phyloP scores from a whole-genome alignment of 164 flowering plant genomes.

The Vitis amurensis region DNA sequence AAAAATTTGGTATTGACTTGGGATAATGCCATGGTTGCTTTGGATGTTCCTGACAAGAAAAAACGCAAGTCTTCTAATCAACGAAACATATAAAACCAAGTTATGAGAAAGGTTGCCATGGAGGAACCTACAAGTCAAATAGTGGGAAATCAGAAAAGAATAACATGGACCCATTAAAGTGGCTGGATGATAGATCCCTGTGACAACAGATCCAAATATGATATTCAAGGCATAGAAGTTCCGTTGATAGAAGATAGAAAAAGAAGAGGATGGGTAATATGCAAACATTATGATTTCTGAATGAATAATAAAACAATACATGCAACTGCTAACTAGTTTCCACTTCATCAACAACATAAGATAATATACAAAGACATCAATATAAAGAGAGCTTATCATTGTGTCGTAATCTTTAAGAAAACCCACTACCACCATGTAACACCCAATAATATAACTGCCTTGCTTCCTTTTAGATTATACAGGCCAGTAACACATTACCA shows the following conservation, averaged over 20 bases:
- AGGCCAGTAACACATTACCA: constrained; percentile 64
- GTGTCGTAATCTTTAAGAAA: too few relatives aligned
- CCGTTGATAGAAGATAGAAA: too few relatives aligned
- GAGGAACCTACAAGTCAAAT: constrained; percentile 54
- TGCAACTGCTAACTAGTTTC: too few relatives aligned
- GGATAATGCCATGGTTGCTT: constrained; percentile 70
- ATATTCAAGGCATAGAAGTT: too few relatives aligned
- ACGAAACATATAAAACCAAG: not conserved
- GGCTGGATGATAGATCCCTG: too few relatives aligned
- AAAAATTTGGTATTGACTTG: constrained; percentile 53
- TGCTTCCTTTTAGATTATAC: constrained; percentile 27
- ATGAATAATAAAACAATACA: too few relatives aligned
- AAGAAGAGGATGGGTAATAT: too few relatives aligned
- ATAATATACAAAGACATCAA: not conserved
- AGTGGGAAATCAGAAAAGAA: constrained; percentile 66
- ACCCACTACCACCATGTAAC: too few relatives aligned
- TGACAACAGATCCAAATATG: too few relatives aligned
- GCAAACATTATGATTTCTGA: too few relatives aligned
- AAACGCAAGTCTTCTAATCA: not conserved
- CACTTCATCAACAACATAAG: too few relatives aligned
- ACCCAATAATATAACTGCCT: too few relatives aligned
- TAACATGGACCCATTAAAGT: constrained; percentile 67
- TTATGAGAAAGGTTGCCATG: not conserved
- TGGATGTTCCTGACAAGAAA: constrained; percentile 62
- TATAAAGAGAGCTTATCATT: not conserved